Conservation (phyloP, 2,329 filamentous ascomycete genomes). For the Paraphoma chrysanthemicola region DNA sequence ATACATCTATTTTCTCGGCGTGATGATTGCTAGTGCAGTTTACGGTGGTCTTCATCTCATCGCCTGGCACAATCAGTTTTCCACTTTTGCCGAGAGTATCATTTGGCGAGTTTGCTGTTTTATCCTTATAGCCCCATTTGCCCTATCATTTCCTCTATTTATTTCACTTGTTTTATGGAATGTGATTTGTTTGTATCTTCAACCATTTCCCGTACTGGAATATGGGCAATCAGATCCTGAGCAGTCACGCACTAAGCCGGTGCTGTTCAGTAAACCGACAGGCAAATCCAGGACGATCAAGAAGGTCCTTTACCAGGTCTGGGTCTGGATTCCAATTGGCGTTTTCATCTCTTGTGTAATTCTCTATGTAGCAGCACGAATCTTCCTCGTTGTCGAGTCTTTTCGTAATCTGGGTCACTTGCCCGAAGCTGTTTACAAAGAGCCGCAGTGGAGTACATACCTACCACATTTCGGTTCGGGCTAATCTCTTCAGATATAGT, state of each 20-base stretch:
- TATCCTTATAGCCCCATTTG: too few relatives aligned
- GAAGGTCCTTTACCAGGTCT: too few relatives aligned
- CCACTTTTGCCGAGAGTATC: neutral
- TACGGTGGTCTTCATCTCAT: neutral
- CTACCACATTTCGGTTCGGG: slow-evolving; percentile 16
- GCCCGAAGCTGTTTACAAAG: slow-evolving; percentile 16
- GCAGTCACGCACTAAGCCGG: too few relatives aligned
- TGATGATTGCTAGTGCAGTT: neutral
- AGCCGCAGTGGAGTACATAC: slow-evolving; percentile 21
- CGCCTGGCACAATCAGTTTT: neutral
- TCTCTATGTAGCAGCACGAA: neutral
- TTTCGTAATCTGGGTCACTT: slow-evolving; percentile 18
- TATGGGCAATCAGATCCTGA: too few relatives aligned
- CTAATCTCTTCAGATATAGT: neutral
- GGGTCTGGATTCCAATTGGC: neutral
- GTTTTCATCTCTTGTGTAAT: neutral
- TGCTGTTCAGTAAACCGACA: too few relatives aligned
- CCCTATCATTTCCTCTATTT: too few relatives aligned
- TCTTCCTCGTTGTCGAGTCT: neutral
- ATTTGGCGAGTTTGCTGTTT: too few relatives aligned
- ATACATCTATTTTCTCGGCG: neutral
- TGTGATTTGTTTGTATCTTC: too few relatives aligned
- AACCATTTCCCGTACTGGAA: too few relatives aligned
- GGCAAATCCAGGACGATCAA: too few relatives aligned
- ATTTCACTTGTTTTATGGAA: too few relatives aligned